Evolutionary conservation across 2,329 filamentous ascomycete genomes (phyloP).

Genomic region (Clarireedia monteithiana): DNA sequence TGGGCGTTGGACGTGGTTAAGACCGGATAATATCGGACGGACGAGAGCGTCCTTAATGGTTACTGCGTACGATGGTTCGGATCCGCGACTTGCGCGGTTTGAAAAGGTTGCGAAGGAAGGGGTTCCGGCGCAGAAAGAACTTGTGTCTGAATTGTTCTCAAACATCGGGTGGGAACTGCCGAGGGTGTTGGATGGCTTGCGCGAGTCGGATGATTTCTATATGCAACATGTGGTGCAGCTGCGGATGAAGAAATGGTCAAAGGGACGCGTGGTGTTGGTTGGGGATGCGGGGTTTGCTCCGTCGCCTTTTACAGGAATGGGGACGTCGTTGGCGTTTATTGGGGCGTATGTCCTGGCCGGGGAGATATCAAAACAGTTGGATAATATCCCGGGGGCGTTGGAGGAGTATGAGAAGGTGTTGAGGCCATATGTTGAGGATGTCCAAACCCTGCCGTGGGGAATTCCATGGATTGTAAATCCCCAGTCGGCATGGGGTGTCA

Average conservation of each 20-base stretch:
- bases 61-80: no score
- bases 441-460: neutral
- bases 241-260: slow-evolving; percentile 32
- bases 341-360: slow-evolving; percentile 41
- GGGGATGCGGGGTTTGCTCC: slow-evolving; percentile 43
- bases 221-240: slow-evolving; percentile 33
- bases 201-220: slow-evolving; percentile 32
- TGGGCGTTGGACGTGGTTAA: no score
- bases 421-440: slow-evolving; percentile 19
- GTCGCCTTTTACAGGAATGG: slow-evolving; percentile 31
- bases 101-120: slow-evolving; percentile 29
- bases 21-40: no score
- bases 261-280: slow-evolving; percentile 37
- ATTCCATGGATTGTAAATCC: no score
- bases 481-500: no score
- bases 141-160: slow-evolving; percentile 20
- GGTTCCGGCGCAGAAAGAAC: no score
- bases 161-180: slow-evolving; percentile 36
- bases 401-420: slow-evolving; percentile 31
- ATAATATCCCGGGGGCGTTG: slow-evolving; percentile 22
- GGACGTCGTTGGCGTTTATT: slow-evolving; percentile 33
- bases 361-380: slow-evolving; percentile 29
- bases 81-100: no score
- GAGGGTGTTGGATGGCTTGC: slow-evolving; percentile 32
- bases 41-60: no score